Conservation (phyloP, 1,284 basidiomycete genomes). For the Ustilago cynodontis region DNA sequence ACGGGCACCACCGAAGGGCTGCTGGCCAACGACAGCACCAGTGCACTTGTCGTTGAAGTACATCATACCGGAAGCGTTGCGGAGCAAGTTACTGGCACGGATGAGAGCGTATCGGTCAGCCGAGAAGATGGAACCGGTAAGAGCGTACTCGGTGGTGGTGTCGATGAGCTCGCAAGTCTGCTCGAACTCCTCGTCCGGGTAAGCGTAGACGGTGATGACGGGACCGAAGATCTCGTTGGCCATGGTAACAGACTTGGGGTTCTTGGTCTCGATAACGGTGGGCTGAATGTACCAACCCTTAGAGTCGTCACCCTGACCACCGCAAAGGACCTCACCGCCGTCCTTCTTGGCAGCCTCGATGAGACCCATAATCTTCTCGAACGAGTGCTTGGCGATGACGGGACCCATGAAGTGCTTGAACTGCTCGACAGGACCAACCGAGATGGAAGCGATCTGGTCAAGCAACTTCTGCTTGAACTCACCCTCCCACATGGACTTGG, state of each 20-base stretch:
- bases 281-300: slow-evolving; percentile 94
- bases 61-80: slow-evolving; percentile 69
- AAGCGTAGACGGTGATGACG: slow-evolving; percentile 82
- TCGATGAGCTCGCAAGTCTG: slow-evolving; percentile 89
- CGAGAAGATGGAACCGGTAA: slow-evolving; percentile 72
- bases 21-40: slow-evolving; percentile 82
- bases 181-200: slow-evolving; percentile 76
- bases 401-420: slow-evolving; percentile 93
- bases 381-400: slow-evolving; percentile 88
- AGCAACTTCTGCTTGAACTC: slow-evolving; percentile 88
- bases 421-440: slow-evolving; percentile 82
- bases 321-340: slow-evolving; percentile 88
- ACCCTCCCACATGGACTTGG: slow-evolving; percentile 84
- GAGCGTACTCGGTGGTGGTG: slow-evolving; percentile 85
- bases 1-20: slow-evolving; percentile 94
- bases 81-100: slow-evolving; percentile 65
- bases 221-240: slow-evolving; percentile 97
- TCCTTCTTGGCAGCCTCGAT: slow-evolving; percentile 88
- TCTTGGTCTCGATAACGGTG: slow-evolving; percentile 92
- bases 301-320: slow-evolving; percentile 86
- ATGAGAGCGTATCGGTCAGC: slow-evolving; percentile 66
- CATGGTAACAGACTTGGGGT: slow-evolving; percentile 91
- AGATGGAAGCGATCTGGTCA: slow-evolving; percentile 83
- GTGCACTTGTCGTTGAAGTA: slow-evolving; percentile 77
- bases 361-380: slow-evolving; percentile 87